These are phyloP conservation scores for Musa schizocarpa DNA, from an alignment of 176 grass and related monocot species.

Conservation along the genomic window DNA sequence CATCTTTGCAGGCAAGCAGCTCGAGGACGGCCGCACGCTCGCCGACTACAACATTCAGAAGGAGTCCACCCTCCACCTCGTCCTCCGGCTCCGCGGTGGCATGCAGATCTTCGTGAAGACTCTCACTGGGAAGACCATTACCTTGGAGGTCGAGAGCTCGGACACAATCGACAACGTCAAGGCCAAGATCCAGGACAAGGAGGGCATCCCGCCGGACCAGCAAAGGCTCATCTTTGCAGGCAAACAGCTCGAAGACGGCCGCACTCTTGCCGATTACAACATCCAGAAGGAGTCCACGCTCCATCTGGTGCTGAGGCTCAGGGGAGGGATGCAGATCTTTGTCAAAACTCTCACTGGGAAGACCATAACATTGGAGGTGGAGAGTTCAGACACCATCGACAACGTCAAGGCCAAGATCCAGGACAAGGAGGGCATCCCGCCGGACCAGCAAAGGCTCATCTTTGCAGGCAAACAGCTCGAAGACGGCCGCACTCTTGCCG, in stretches of 20 bases:
- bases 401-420: conserved; percentile 84
- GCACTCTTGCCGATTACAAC: conserved; percentile 10
- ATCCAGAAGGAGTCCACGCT: conserved; percentile 17
- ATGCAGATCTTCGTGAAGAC: conserved; percentile 19
- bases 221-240: conserved; percentile 7
- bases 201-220: conserved; percentile 17
- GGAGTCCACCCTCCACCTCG: conserved; percentile 47
- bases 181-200: conserved; percentile 20
- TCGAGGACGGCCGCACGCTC: conserved; percentile 46
- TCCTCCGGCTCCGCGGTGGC: conserved; percentile 2
- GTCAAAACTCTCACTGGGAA: conserved; percentile 9
- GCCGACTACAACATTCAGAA: conserved; percentile 74
- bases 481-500: conserved; percentile 20
- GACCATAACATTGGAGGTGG: conserved; percentile 18
- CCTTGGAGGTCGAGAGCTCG: neutral
- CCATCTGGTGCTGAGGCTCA: neutral
- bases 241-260: conserved; percentile 7
- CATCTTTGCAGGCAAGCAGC: conserved; percentile 50
- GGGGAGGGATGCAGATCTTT: neutral
- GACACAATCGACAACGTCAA: conserved; percentile 13
- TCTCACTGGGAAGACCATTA: neutral
- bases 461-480: conserved; percentile 21
- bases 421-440: conserved; percentile 53
- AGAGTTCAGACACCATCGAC: conserved; percentile 69
- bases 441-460: conserved; percentile 19